A percentile compares a stretch with the other conserved stretches of the same genome.
phyloP scores from a whole-genome alignment of 441 rosid species.

The Populus hybrid region DNA sequence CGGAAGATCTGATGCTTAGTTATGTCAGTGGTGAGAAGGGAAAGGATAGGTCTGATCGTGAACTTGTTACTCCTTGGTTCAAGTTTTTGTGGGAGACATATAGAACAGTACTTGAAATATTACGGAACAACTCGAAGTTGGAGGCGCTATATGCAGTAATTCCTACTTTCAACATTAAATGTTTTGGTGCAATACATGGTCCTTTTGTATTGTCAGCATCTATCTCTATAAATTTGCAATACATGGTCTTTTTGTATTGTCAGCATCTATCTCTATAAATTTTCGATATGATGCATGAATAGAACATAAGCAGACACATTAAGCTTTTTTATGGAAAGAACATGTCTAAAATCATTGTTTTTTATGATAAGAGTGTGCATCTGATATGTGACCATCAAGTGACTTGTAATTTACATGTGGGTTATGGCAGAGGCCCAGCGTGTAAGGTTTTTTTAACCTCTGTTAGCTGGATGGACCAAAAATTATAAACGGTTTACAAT shows the following conservation, averaged over 20 bases:
- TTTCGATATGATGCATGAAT: background rate
- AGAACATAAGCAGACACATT: background rate
- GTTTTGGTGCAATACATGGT: background rate
- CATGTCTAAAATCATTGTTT: background rate
- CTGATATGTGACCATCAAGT: background rate
- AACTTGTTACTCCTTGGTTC: constrained; percentile 99
- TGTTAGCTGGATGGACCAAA: background rate
- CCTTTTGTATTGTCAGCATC: background rate
- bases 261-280: background rate
- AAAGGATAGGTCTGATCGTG: constrained; percentile 96
- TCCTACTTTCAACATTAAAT: background rate
- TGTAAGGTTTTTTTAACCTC: background rate
- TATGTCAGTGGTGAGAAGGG: constrained; percentile 99
- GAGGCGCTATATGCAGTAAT: constrained; percentile 98
- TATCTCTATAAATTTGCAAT: background rate
- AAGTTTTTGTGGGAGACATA: constrained; percentile 99
- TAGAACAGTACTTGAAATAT: constrained; percentile 93
- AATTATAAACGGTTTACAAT: background rate
- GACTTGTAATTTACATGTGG: background rate
- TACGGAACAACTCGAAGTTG: constrained; percentile 94
- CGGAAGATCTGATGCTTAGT: constrained; percentile 96
- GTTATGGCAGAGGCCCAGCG: background rate
- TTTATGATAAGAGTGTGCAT: background rate
- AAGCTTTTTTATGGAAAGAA: background rate
- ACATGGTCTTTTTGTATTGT: background rate